Base-by-base conservation (phyloP, 805 yeast genomes). In the Starmerella riodocensis region DNA sequence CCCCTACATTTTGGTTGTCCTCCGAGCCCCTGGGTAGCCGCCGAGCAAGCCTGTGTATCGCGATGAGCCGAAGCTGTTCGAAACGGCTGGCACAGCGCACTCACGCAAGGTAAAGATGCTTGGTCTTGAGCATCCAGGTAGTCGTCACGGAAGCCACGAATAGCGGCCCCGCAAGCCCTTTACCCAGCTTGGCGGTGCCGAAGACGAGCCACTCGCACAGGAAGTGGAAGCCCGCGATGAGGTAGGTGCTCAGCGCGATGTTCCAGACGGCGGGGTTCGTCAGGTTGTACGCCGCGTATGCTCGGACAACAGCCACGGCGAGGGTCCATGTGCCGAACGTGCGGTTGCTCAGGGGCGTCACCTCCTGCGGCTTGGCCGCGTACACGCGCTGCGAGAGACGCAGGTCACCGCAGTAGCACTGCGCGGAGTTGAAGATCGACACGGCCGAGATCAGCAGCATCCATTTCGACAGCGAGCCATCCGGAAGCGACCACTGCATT, bases 311-410 rank as follows among this genome's bases (percentile, higher is more conserved):
- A 2, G 94, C 73, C 2, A 94, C 76, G 51, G 86, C 69, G 29
- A 86, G 65, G 0, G 98, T 91, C 98, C 98, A 91, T 0, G 98
- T 91, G 25, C 98, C 98, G 59, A 91, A 91, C 0, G 98, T 88
- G 53, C 98, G 73, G n/a, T 95, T 94, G 51, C 91, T 75, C 49
- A 91, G 66, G 4, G 57, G 54, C 2, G 66, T 60, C 20, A 77
- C 78, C 56, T 79, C 71, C 6, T 55, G 48, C 13, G 86, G 84
- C 33, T 70, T 60, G 37, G 61, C 66, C 25, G 71, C 78, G 57
- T 91, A 91, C 6, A 91, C 96, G 48, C 75, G 69, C 50, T 79
- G 74, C 2, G 95, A 81, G 39, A 91, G 68, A 22, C 69, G 66
- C 22, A 79, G 66, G 32, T 85, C 91, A 25, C 83, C 73, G 33